A percentile compares a stretch with the other conserved stretches of the same genome.
These are phyloP conservation scores for Hirschfeldia incana DNA, from an alignment of 345 rosid species.

Conservation along the genomic window DNA sequence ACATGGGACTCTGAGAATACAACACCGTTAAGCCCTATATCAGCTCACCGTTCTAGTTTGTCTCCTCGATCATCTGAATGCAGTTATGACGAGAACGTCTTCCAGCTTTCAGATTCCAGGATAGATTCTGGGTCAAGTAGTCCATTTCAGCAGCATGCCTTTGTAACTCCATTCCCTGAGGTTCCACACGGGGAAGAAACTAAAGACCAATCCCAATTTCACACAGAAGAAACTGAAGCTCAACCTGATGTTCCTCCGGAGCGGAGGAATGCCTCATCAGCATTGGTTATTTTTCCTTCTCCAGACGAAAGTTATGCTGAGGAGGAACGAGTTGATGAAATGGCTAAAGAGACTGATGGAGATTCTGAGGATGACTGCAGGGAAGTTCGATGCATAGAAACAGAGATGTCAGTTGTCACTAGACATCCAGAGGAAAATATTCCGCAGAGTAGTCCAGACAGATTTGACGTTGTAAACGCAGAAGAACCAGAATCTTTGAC, in stretches of 20 bases:
- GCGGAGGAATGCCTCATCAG: background rate
- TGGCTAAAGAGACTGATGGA: conserved; percentile 44
- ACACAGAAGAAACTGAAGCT: conserved; percentile 43
- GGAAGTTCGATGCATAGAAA: conserved; percentile 59
- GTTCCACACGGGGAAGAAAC: conserved; percentile 27
- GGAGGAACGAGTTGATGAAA: conserved; percentile 37
- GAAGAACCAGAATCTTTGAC: conserved; percentile 31
- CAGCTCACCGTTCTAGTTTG: conserved; percentile 47
- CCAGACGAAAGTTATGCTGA: conserved; percentile 23
- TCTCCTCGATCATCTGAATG: conserved; percentile 60
- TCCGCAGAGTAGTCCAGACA: conserved; percentile 41
- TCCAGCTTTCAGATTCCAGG: conserved; percentile 55
- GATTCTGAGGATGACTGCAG: conserved; percentile 51
- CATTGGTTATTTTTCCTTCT: background rate
- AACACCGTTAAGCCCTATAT: conserved; percentile 43
- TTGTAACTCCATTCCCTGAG: conserved; percentile 30
- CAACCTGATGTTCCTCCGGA: conserved; percentile 22
- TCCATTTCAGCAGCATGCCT: conserved; percentile 43
- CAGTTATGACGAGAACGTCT: conserved; percentile 58
- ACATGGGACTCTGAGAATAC: conserved; percentile 59
- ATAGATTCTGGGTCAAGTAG: conserved; percentile 40
- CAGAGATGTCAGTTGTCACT: conserved; percentile 44
- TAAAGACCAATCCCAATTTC: conserved; percentile 23
- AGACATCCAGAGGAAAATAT: conserved; percentile 33
- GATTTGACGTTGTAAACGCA: conserved; percentile 30